Conservation (phyloP, 768 basidiomycete species). For the Leucocoprinus leucothites region DNA sequence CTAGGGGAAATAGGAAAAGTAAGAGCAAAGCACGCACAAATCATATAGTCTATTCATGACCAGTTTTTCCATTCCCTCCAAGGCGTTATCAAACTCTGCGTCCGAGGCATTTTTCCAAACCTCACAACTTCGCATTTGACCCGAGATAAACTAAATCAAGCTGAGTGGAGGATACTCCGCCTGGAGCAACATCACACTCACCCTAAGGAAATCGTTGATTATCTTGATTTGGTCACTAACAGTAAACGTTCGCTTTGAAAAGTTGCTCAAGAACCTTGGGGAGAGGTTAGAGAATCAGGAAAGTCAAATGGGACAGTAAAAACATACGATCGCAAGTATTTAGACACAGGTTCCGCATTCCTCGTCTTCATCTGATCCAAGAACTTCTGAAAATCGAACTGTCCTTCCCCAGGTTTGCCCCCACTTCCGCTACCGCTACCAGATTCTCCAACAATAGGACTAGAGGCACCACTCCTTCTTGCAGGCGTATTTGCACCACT, state of each 20-base stretch:
- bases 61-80: conserved; percentile 99
- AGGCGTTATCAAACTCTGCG: conserved; percentile 90
- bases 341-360: conserved; percentile 88
- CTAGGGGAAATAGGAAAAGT: conserved; percentile 1
- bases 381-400: conserved; percentile 94
- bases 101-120: conserved; percentile 79
- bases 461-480: conserved; percentile 1
- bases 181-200: conserved; percentile 36
- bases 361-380: conserved; percentile 91
- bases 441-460: conserved; percentile 1
- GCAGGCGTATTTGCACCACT: conserved; percentile 24
- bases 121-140: conserved; percentile 82
- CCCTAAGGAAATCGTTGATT: conserved; percentile 89
- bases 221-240: conserved; percentile 93
- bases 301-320: neutral
- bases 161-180: neutral
- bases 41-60: conserved; percentile 98
- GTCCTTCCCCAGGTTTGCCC: conserved; percentile 32
- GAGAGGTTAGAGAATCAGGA: neutral
- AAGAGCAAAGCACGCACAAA: conserved; percentile 56
- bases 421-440: conserved; percentile 22
- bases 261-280: conserved; percentile 88
- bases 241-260: conserved; percentile 87
- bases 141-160: conserved; percentile 72
- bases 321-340: conserved; percentile 91